phyloP scores from a whole-genome alignment of 2,329 filamentous ascomycete species.

The Diaporthe nobilis region DNA sequence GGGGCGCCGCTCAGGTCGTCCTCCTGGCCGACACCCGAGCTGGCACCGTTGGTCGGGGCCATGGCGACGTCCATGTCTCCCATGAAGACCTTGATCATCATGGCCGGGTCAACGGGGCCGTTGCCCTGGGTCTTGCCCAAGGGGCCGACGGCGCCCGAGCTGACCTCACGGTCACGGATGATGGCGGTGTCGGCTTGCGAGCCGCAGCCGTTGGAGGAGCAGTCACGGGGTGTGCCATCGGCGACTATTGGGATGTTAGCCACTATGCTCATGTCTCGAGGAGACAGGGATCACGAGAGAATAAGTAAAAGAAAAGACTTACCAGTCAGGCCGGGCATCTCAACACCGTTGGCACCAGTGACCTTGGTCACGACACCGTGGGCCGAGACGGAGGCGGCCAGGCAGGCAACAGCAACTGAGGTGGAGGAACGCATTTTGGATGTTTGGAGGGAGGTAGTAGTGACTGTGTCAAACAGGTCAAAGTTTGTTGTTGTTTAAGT shows the following conservation, averaged over 20 bases:
- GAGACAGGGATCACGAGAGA: not conserved
- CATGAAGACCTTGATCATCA: conserved; percentile 68
- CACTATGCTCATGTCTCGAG: not conserved
- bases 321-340: conserved; percentile 40
- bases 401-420: conserved; percentile 33
- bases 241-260: conserved; percentile 52
- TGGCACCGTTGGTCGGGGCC: conserved; percentile 51
- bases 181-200: conserved; percentile 70
- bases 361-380: conserved; percentile 40
- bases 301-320: not conserved
- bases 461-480: conserved; percentile 34
- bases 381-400: conserved; percentile 35
- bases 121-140: conserved; percentile 66
- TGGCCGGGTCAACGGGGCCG: conserved; percentile 63
- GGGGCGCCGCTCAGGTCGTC: conserved; percentile 47
- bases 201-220: conserved; percentile 64
- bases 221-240: conserved; percentile 71
- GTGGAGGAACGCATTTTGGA: conserved; percentile 34
- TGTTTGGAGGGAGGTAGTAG: conserved; percentile 15
- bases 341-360: conserved; percentile 40
- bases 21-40: conserved; percentile 51
- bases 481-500: not conserved
- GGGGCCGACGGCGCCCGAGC: conserved; percentile 62
- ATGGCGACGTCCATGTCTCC: conserved; percentile 44
- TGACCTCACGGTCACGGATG: conserved; percentile 65